Conservation (phyloP, 208 protist species). For the Blastocrithidia nonstop region DNA sequence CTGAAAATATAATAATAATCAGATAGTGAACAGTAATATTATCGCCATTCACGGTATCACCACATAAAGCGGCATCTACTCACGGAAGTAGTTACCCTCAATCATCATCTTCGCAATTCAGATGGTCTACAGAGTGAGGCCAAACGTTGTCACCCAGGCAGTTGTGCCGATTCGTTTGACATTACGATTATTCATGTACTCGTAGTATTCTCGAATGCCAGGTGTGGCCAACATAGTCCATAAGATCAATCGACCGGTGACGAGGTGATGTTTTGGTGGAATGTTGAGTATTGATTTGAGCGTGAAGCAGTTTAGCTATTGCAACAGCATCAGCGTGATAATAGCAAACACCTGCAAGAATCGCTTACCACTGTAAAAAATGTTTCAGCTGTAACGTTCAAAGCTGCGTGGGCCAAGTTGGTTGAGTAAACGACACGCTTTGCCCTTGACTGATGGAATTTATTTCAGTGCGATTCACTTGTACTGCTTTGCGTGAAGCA, state of each 20-base stretch:
- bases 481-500: conserved; percentile 62
- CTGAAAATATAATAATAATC: conserved; percentile 69
- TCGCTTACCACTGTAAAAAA: conserved; percentile 52
- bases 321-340: conserved; percentile 70
- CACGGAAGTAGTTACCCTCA: conserved; percentile 66
- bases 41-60: conserved; percentile 52
- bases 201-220: conserved; percentile 86
- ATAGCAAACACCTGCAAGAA: conserved; percentile 50
- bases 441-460: conserved; percentile 39
- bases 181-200: conserved; percentile 61
- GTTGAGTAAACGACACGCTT: conserved; percentile 36
- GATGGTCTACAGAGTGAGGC: conserved; percentile 55
- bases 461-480: conserved; percentile 54
- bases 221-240: conserved; percentile 79
- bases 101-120: conserved; percentile 50
- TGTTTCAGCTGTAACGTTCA: conserved; percentile 83
- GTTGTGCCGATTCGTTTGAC: conserved; percentile 80
- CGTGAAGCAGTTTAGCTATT: conserved; percentile 94
- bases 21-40: conserved; percentile 27
- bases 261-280: conserved; percentile 72
- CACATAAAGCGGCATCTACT: conserved; percentile 52
- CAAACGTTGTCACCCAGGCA: conserved; percentile 75
- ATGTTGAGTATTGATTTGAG: conserved; percentile 92
- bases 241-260: conserved; percentile 70
- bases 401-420: conserved; percentile 81